These are phyloP conservation scores for Boletus eberwhitei DNA, from an alignment of 768 basidiomycete species.

Conservation along the genomic window DNA sequence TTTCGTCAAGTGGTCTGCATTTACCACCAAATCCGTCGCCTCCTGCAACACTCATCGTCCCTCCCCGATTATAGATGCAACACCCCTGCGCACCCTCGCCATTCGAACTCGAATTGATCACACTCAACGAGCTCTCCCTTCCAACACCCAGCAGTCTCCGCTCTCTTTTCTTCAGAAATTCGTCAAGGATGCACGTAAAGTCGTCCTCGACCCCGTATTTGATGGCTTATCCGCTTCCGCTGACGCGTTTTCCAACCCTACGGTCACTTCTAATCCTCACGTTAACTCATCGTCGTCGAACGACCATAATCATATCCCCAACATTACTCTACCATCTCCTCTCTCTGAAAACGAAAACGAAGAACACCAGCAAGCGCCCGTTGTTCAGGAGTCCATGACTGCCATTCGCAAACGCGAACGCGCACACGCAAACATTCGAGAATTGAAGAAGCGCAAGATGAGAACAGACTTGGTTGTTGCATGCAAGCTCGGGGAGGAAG, in stretches of 20 bases:
- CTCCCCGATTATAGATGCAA: slow-evolving; percentile 43
- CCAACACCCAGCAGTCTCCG: slow-evolving; percentile 38
- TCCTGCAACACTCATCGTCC: slow-evolving; percentile 8
- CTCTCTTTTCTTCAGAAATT: slow-evolving; percentile 56
- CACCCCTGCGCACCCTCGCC: slow-evolving; percentile 49
- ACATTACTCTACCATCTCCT: slow-evolving; percentile 22
- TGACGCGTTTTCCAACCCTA: slow-evolving; percentile 26
- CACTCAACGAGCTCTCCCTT: slow-evolving; percentile 38
- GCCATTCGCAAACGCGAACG: slow-evolving; percentile 34
- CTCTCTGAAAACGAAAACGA: slow-evolving; percentile 36
- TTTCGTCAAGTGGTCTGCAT: slow-evolving; percentile 50
- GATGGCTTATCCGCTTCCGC: slow-evolving; percentile 18
- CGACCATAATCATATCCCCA: slow-evolving; percentile 18
- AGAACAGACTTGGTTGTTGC: slow-evolving; percentile 32
- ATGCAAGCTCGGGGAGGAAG: slow-evolving; percentile 28
- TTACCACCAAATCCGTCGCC: neutral
- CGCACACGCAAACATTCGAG: slow-evolving; percentile 51
- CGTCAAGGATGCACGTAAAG: slow-evolving; percentile 49
- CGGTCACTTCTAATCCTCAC: slow-evolving; percentile 26
- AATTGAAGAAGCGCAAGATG: slow-evolving; percentile 54
- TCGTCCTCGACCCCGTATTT: slow-evolving; percentile 48
- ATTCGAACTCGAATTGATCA: slow-evolving; percentile 36
- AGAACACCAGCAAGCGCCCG: slow-evolving; percentile 3
- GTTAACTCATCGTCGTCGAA: slow-evolving; percentile 21
- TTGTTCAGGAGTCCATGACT: slow-evolving; percentile 17